Evolutionary conservation across 75 land plant species (phyloP).

Genomic region (Isoetes taiwanensis): DNA sequence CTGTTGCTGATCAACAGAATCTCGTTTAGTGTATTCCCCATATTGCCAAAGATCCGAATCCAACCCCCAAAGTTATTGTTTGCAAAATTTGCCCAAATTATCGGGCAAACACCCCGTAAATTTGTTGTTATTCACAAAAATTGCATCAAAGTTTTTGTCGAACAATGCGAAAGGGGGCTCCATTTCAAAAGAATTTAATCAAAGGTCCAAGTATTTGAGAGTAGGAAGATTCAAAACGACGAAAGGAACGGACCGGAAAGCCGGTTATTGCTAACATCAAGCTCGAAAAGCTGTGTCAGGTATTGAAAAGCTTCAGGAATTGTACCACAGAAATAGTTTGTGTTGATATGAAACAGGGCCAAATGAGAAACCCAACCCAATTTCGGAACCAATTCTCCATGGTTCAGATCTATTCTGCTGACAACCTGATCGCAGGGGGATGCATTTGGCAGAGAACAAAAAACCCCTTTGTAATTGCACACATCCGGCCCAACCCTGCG

Average conservation of each 20-base stretch:
- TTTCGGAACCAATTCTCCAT: conserved; percentile 25
- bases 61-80: conserved; percentile 52
- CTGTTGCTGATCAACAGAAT: conserved; percentile 60
- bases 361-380: conserved; percentile 27
- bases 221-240: conserved; percentile 43
- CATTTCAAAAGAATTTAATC: conserved; percentile 61
- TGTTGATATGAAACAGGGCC: conserved; percentile 34
- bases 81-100: conserved; percentile 66
- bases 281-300: conserved; percentile 37
- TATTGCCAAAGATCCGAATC: conserved; percentile 45
- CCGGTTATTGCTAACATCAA: conserved; percentile 81
- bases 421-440: conserved; percentile 18
- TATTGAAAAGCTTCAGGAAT: conserved; percentile 27
- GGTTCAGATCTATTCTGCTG: conserved; percentile 38
- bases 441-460: conserved; percentile 29
- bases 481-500: conserved; percentile 49
- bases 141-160: conserved; percentile 52
- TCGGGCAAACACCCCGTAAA: conserved; percentile 52
- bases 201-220: conserved; percentile 55
- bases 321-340: conserved; percentile 45
- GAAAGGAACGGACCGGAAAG: conserved; percentile 49
- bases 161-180: conserved; percentile 48
- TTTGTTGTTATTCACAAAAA: conserved; percentile 69
- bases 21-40: conserved; percentile 37
- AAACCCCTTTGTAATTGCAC: conserved; percentile 40